Evolutionary conservation across 495 filamentous ascomycete species (phyloP), one percentile per base, ranked within the genome.

Genomic region (Penicillium chermesinum): DNA sequence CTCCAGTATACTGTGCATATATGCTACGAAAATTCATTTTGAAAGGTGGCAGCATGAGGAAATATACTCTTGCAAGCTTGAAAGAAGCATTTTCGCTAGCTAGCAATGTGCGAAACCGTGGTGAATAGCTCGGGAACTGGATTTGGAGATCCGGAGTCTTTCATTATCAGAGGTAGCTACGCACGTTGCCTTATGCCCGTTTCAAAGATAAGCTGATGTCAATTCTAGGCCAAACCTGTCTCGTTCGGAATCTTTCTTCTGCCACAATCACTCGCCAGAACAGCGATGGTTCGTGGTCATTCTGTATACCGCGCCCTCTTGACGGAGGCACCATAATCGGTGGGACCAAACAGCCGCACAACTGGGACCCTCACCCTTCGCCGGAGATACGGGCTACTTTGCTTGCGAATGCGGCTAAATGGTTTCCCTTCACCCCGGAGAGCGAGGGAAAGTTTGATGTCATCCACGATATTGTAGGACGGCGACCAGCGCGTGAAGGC

Each of bases 271-370:
- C 81, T 34, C 59, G 77, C 22, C 75, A 84, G 50, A 78, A 82
- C 45, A 62, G 67, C 0, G 76, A 83, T 53, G 80, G 80, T 0
- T 69, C 63, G 21, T 84, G 79, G 79, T 76, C 74, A 14, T 84
- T 84, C 57, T 77, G 66, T 42, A 75, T 85, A 2, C 79, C 82
- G 2, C 75, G 82, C 1, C 74, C 74, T 2, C 74, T 80, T 16
- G 69, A 75, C 4, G 80, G 80, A 1, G 82, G 80, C 0, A 84
- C 80, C 0, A 66, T 84, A 18, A 78, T 85, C 38, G 82, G 82
- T 12, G 82, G 81, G 0, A 84, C 81, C 5, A 84, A 82, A 50
- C 74, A 84, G 51, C 71, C 74, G 1, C 62, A 75, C 40, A 65
- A 82, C 48, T 83, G 78, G 77, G 69, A 76, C 47, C 65, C 69